These are phyloP conservation scores for Arachnopeziza araneosa DNA, from an alignment of 2,329 filamentous ascomycete genomes.

Conservation along the genomic window DNA sequence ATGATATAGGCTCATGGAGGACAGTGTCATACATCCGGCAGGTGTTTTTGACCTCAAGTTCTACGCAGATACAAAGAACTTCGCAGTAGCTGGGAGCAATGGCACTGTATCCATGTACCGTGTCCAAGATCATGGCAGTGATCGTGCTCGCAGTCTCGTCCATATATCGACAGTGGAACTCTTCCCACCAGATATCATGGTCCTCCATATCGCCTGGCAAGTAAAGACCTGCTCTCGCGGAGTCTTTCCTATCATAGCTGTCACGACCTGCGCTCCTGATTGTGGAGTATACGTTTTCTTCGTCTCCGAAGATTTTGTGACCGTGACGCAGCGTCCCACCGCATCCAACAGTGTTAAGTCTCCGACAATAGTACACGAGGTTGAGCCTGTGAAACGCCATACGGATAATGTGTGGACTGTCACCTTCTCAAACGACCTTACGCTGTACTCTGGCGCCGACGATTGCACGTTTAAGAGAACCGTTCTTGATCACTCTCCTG, in stretches of 20 bases:
- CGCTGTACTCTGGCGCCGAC: background rate
- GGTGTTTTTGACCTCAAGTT: conserved; percentile 5
- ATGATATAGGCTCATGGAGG: background rate
- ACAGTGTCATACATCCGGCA: background rate
- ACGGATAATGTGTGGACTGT: conserved; percentile 1
- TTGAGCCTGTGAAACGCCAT: background rate
- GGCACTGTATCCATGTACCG: conserved; percentile 1
- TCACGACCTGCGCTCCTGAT: background rate
- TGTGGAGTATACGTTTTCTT: background rate
- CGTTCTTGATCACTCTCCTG: background rate
- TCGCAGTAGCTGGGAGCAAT: background rate
- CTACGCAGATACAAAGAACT: background rate
- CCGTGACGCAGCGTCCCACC: background rate
- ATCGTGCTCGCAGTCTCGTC: background rate
- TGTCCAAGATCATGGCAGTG: background rate
- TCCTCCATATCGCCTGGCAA: conserved; percentile 1
- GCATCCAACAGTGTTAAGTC: background rate
- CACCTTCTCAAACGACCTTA: background rate
- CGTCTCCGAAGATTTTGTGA: background rate
- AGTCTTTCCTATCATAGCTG: background rate
- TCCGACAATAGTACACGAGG: background rate
- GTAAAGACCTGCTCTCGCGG: too few relatives aligned
- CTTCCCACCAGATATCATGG: background rate
- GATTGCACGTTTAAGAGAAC: background rate
- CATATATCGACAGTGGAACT: background rate